A percentile compares a stretch with the other conserved stretches of the same genome.
Evolutionary conservation across 768 basidiomycete species (phyloP).

Genomic region (Kwoniella europaea): DNA sequence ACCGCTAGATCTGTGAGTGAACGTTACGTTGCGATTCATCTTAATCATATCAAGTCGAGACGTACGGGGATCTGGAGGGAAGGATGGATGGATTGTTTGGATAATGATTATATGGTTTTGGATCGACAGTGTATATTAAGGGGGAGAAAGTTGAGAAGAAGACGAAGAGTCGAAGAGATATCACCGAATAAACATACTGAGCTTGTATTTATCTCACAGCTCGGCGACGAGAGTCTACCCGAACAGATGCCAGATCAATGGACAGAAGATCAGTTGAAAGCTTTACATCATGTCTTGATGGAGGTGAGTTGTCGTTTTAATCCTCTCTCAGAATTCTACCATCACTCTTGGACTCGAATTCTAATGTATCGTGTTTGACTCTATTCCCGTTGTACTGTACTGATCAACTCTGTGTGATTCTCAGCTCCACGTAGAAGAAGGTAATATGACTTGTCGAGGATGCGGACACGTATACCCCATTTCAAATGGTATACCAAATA

Average conservation of each 20-base stretch:
- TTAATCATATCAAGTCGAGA: not conserved
- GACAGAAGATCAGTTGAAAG: conserved; percentile 80
- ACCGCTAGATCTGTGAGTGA: conserved; percentile 74
- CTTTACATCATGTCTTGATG: conserved; percentile 86
- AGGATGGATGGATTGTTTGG: not conserved
- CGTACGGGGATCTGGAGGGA: not conserved
- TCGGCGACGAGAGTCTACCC: conserved; percentile 85
- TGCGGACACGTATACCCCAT: conserved; percentile 89
- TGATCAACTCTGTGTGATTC: not conserved
- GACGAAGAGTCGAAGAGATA: not conserved
- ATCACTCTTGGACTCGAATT: too few species aligned
- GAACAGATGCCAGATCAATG: conserved; percentile 62
- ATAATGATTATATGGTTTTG: too few species aligned
- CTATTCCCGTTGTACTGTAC: too few species aligned
- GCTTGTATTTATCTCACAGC: conserved; percentile 60
- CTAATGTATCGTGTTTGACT: too few species aligned
- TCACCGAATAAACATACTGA: too few species aligned
- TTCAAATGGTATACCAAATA: conserved; percentile 94
- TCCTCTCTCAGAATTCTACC: not conserved
- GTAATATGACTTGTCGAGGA: conserved; percentile 88
- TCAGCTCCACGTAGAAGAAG: conserved; percentile 90
- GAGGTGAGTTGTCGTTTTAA: conserved; percentile 66
- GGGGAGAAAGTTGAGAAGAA: too few species aligned
- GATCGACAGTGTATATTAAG: too few species aligned
- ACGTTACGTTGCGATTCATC: too few species aligned